These are phyloP conservation scores for Ustilago bromivora DNA, from an alignment of 1,284 basidiomycete species.

Conservation along the genomic window DNA sequence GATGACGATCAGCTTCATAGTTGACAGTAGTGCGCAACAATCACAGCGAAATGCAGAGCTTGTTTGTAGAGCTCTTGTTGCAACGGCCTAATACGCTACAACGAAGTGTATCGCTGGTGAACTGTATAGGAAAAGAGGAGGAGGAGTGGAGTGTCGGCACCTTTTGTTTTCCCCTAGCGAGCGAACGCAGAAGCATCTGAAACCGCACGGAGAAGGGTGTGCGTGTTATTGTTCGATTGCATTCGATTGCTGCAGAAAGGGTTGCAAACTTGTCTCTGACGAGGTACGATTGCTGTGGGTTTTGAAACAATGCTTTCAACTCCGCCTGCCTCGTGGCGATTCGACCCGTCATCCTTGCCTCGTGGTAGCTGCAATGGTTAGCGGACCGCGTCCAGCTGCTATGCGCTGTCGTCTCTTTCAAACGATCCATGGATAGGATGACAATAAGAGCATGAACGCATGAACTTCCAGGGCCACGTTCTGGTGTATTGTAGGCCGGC, in stretches of 20 bases:
- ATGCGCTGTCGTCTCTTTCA: too few species aligned
- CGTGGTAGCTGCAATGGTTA: conserved; percentile 2
- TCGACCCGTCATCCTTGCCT: neutral
- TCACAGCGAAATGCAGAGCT: neutral
- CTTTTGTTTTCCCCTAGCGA: conserved; percentile 1
- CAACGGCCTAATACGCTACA: neutral
- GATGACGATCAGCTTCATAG: neutral
- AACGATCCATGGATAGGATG: neutral
- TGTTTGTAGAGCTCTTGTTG: neutral
- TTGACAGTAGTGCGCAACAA: neutral
- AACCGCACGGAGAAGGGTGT: neutral
- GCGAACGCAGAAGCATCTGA: neutral
- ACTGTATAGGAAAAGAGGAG: neutral
- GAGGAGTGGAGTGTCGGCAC: conserved; percentile 1
- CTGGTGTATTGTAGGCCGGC: neutral
- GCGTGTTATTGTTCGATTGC: neutral
- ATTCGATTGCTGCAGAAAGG: neutral
- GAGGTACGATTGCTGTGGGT: conserved; percentile 16
- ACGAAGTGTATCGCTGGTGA: neutral
- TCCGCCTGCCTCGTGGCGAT: conserved; percentile 14
- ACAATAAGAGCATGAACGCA: neutral
- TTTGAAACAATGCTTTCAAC: conserved; percentile 5
- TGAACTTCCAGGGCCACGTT: neutral
- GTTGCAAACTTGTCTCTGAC: neutral
- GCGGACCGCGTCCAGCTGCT: too few species aligned